phyloP scores from a whole-genome alignment of 768 basidiomycete species.

The Pulveroboletus sp. region DNA sequence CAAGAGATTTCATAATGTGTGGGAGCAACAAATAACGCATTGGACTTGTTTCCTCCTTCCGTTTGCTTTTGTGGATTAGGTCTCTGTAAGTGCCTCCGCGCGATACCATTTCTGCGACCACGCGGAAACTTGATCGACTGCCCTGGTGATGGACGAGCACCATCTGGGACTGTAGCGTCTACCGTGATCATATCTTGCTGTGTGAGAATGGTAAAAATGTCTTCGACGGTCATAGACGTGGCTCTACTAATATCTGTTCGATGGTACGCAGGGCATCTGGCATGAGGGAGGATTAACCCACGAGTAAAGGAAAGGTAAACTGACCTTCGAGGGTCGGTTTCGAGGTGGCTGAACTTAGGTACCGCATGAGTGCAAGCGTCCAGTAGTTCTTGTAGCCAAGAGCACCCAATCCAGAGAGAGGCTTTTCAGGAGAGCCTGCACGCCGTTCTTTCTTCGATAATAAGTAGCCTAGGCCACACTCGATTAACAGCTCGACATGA shows the following conservation, averaged over 20 bases:
- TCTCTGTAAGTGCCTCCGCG: slow-evolving; percentile 60
- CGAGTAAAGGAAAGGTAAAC: slow-evolving; percentile 18
- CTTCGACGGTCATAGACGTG: slow-evolving; percentile 90
- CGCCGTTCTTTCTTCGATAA: slow-evolving; percentile 93
- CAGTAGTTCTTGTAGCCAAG: slow-evolving; percentile 96
- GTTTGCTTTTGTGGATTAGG: slow-evolving; percentile 42
- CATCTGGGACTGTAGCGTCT: slow-evolving; percentile 43
- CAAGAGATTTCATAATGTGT: slow-evolving; percentile 71
- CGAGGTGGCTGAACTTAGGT: slow-evolving; percentile 55
- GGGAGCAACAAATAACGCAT: slow-evolving; percentile 57
- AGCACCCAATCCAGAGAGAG: slow-evolving; percentile 86
- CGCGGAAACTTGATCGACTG: slow-evolving; percentile 73
- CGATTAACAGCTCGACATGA: not conserved
- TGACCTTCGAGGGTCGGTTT: slow-evolving; percentile 72
- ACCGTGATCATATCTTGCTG: slow-evolving; percentile 72
- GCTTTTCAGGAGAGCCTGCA: slow-evolving; percentile 91
- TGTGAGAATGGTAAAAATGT: slow-evolving; percentile 69
- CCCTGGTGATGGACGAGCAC: slow-evolving; percentile 63
- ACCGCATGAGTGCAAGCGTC: slow-evolving; percentile 83
- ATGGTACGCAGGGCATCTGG: slow-evolving; percentile 18
- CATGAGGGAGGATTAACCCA: slow-evolving; percentile 12
- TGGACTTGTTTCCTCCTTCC: slow-evolving; percentile 34
- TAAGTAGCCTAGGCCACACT: slow-evolving; percentile 66
- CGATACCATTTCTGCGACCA: slow-evolving; percentile 60
- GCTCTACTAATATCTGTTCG: slow-evolving; percentile 70